Evolutionary conservation across 805 yeast genomes (phyloP).

Genomic region (Schizosaccharomyces japonicus): DNA sequence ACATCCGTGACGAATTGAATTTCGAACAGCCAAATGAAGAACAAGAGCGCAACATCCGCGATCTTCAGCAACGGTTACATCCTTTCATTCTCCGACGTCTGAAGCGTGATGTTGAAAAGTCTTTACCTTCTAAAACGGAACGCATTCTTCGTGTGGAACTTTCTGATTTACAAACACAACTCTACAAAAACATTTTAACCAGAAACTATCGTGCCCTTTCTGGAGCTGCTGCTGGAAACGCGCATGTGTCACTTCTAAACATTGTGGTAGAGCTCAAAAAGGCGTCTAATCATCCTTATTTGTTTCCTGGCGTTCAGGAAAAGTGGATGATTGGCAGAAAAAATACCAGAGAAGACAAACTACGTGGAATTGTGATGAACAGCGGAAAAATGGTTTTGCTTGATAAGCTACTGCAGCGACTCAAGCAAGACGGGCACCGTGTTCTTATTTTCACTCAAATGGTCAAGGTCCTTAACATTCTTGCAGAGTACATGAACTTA

Average conservation of each 20-base stretch:
- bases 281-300: conserved; percentile 90
- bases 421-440: conserved; percentile 83
- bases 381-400: conserved; percentile 94
- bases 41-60: conserved; percentile 73
- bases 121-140: conserved; percentile 86
- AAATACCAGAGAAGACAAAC: conserved; percentile 42
- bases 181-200: conserved; percentile 79
- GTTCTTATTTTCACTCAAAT: conserved; percentile 87
- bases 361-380: conserved; percentile 86
- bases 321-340: conserved; percentile 36
- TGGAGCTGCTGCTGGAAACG: conserved; percentile 17
- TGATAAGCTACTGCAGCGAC: conserved; percentile 64
- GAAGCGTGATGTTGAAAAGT: conserved; percentile 92
- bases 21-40: conserved; percentile 69
- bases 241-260: conserved; percentile 64
- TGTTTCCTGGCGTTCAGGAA: conserved; percentile 82
- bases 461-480: conserved; percentile 87
- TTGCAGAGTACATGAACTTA: conserved; percentile 76
- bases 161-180: conserved; percentile 83
- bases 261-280: conserved; percentile 89
- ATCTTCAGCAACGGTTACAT: conserved; percentile 59
- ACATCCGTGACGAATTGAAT: conserved; percentile 83
- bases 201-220: conserved; percentile 79
- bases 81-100: conserved; percentile 83
- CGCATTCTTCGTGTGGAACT: conserved; percentile 84